phyloP scores from a whole-genome alignment of 176 grass and related monocot species.

The Zea luxurians region DNA sequence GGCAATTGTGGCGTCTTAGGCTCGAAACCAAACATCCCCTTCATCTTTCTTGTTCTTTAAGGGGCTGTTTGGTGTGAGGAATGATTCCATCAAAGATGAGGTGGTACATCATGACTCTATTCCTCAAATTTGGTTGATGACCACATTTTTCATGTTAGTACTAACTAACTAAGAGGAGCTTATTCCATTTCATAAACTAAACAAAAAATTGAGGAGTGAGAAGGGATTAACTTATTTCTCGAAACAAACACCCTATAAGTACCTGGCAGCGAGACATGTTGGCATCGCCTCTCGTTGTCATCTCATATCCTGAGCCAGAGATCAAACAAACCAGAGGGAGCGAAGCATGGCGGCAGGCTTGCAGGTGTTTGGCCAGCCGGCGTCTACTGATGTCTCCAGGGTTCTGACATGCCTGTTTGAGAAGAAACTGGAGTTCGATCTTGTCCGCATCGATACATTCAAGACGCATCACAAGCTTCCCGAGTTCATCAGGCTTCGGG shows the following conservation, averaged over 20 bases:
- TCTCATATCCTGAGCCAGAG: slow-evolving; percentile 37
- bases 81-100: too few relatives aligned
- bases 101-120: too few relatives aligned
- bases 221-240: too few relatives aligned
- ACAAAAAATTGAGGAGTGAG: too few relatives aligned
- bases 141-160: too few relatives aligned
- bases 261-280: slow-evolving; percentile 28
- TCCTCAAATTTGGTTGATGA: too few relatives aligned
- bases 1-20: too few relatives aligned
- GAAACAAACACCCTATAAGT: slow-evolving; percentile 31
- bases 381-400: slow-evolving; percentile 76
- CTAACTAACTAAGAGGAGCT: too few relatives aligned
- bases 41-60: slow-evolving; percentile 39
- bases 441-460: slow-evolving; percentile 75
- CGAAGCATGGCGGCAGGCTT: slow-evolving; percentile 55
- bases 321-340: slow-evolving; percentile 39
- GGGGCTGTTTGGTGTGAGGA: too few relatives aligned
- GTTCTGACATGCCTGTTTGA: slow-evolving; percentile 89
- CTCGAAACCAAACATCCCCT: too few relatives aligned
- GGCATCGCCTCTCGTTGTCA: slow-evolving; percentile 26
- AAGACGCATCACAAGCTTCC: slow-evolving; percentile 68
- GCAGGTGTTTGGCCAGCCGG: slow-evolving; percentile 81
- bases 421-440: slow-evolving; percentile 77
- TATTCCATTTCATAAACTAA: too few relatives aligned
- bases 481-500: slow-evolving; percentile 72